Evolutionary conservation across 2,329 filamentous ascomycete genomes (phyloP).

Genomic region (Colletotrichum musicola): DNA sequence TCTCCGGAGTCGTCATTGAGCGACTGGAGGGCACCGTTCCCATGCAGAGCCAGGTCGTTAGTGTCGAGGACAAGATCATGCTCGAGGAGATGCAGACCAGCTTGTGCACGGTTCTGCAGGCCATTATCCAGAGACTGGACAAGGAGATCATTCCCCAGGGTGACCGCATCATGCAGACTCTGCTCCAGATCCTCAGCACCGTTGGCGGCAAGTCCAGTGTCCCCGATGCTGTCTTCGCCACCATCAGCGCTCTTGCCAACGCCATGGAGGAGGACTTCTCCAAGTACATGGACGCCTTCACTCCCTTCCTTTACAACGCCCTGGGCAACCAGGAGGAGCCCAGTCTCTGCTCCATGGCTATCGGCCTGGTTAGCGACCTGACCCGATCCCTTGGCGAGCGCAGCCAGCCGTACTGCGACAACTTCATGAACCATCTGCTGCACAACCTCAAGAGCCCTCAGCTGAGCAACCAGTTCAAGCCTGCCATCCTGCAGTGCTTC

Average conservation of each 20-base stretch:
- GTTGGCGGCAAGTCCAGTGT: conserved; percentile 91
- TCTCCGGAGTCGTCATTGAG: conserved; percentile 91
- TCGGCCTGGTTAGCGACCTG: conserved; percentile 96
- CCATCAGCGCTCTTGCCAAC: conserved; percentile 91
- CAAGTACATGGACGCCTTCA: conserved; percentile 98
- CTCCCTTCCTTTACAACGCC: conserved; percentile 92
- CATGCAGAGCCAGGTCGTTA: conserved; percentile 93
- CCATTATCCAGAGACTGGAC: conserved; percentile 91
- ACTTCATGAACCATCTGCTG: conserved; percentile 97
- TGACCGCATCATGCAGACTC: conserved; percentile 92
- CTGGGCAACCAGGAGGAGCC: conserved; percentile 96
- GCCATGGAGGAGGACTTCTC: conserved; percentile 92
- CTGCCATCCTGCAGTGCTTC: conserved; percentile 96
- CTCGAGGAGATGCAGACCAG: conserved; percentile 99
- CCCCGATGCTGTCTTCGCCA: conserved; percentile 92
- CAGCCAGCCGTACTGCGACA: conserved; percentile 94
- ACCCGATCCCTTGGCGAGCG: conserved; percentile 90
- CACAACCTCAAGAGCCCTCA: conserved; percentile 90
- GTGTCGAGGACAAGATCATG: conserved; percentile 94
- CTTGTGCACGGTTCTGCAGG: conserved; percentile 89
- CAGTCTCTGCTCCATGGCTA: conserved; percentile 94
- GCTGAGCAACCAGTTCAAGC: conserved; percentile 97
- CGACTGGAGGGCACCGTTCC: conserved; percentile 90
- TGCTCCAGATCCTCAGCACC: conserved; percentile 83
- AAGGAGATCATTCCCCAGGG: conserved; percentile 90